Base-by-base conservation (phyloP, 352 stramenopile genomes). In the Globisporangium heterothallicum region DNA sequence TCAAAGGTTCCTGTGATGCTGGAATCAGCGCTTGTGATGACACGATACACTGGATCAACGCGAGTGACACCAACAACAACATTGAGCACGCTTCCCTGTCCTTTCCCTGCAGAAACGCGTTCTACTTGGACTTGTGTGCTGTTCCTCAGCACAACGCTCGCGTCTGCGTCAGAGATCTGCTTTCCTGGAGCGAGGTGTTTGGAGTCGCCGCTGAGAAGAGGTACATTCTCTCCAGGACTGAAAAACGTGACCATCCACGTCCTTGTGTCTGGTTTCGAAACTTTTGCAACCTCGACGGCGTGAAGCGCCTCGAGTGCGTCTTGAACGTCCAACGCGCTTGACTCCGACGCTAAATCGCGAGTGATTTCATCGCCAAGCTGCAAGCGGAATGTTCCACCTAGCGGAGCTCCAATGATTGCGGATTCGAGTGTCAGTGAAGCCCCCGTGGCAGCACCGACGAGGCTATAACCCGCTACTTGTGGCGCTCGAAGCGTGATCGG, bases 231-330 rank as follows among this genome's bases (percentile, higher is more conserved):
- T 0, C 47, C 43, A 2, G 66, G 62, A n/a, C 59, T 62, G 29
- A 77, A 59, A 48, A 78, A 82, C 47, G 68, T 71, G 45, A 82
- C 53, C 1, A 74, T 42, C 65, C 66, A 82, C 8, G 53, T 48
- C 5, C 42, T 50, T 3, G 40, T 26, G 2, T 49, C 55, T 3
- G 36, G 2, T 3, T 27, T 34, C 4, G 41, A 44, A 0, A 76
- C 68, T 18, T 54, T 40, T 1, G 70, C 71, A 8, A 58, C 41
- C 6, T 70, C 45, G 7, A 75, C 40, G 2, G 44, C 49, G 0
- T 26, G 9, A 16, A 78, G 58, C 3, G 53, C 46, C 43, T 82
- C 71, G 4, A 82, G 53, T 6, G 65, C 64, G 9, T 63, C 42
- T 34, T 78, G 71, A 0, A 82, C 2, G 5, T 76, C 57, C 0